Conservation (phyloP, 345 rosid genomes). For the Aurinia saxatilis region DNA sequence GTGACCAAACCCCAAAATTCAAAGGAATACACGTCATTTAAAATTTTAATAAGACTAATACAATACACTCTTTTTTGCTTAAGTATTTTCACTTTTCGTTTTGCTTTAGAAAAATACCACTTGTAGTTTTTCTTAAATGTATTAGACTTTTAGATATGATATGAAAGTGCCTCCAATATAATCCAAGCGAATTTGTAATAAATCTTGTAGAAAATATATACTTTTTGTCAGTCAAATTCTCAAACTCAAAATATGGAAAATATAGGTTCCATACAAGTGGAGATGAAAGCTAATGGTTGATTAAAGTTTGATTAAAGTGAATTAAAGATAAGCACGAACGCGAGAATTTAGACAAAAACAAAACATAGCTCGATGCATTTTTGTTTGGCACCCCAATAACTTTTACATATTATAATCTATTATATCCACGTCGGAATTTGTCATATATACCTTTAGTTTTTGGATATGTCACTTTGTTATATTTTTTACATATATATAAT, state of each 20-base stretch:
- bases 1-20: no score
- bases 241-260: neutral
- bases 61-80: no score
- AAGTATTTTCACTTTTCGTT: no score
- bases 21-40: no score
- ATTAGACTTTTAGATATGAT: no score
- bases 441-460: neutral
- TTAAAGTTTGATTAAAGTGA: neutral
- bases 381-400: slow-evolving; percentile 11
- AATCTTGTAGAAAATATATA: neutral
- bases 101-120: no score
- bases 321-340: slow-evolving; percentile 7
- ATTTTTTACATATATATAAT: neutral
- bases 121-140: no score
- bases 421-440: slow-evolving; percentile 9
- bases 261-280: neutral
- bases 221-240: neutral
- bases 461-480: no score
- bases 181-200: no score
- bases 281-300: slow-evolving; percentile 10
- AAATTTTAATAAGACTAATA: no score
- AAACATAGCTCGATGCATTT: slow-evolving; percentile 10
- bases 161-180: no score
- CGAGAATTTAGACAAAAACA: slow-evolving; percentile 7
- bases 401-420: neutral